phyloP scores from a whole-genome alignment of 2,329 filamentous ascomycete genomes.

The Fusarium xylarioides region DNA sequence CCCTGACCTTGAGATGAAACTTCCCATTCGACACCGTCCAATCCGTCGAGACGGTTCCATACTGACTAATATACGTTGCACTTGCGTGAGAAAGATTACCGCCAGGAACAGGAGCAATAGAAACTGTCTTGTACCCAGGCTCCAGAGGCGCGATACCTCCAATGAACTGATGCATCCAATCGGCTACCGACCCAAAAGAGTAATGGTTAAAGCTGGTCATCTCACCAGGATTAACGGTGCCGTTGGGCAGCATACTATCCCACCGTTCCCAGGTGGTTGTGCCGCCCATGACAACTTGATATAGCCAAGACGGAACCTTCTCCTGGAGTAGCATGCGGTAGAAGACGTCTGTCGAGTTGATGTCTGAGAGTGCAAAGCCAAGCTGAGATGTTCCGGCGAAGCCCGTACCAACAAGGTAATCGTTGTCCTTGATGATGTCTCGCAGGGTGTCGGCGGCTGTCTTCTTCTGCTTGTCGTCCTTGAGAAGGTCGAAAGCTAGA shows the following conservation, averaged over 20 bases:
- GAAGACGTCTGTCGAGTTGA: constrained; percentile 45
- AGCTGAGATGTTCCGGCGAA: constrained; percentile 40
- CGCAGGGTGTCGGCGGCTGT: constrained; percentile 42
- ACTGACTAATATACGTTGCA: background rate
- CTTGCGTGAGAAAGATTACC: constrained; percentile 16
- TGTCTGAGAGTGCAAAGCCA: constrained; percentile 5
- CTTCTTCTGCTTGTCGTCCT: constrained; percentile 20
- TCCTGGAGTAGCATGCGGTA: constrained; percentile 61
- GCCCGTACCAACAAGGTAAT: constrained; percentile 52
- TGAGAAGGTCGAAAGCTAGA: constrained; percentile 50
- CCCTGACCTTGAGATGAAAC: constrained; percentile 30
- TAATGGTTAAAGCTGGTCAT: constrained; percentile 64
- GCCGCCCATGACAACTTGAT: constrained; percentile 55
- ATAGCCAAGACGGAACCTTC: constrained; percentile 57
- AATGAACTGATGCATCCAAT: constrained; percentile 57
- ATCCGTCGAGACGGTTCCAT: background rate
- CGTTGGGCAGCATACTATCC: constrained; percentile 57
- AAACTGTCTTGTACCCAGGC: constrained; percentile 52
- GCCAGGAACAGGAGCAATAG: constrained; percentile 49
- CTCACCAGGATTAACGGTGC: constrained; percentile 53
- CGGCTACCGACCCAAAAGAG: constrained; percentile 57
- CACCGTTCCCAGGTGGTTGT: constrained; percentile 63
- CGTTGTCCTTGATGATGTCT: constrained; percentile 45
- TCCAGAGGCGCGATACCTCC: constrained; percentile 52
- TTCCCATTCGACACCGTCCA: constrained; percentile 21